Base-by-base conservation (phyloP, 2,329 filamentous ascomycete genomes). In the Claviceps maximensis region DNA sequence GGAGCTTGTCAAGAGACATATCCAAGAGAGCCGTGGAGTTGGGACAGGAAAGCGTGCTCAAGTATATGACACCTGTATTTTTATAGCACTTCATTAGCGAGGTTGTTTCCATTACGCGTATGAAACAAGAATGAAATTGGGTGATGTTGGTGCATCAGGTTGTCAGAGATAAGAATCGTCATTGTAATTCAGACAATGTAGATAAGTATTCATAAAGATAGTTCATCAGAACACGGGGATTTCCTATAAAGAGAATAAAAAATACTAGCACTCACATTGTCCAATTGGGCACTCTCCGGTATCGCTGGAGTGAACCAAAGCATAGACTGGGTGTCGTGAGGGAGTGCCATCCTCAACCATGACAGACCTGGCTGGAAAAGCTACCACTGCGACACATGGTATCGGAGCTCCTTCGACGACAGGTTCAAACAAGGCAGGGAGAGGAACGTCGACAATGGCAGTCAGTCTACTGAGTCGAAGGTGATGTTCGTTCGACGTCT, bases 121-220 rank as follows among this genome's bases (percentile, higher is more conserved):
- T n/a, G 19, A 27, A 50, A 53, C 25, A 47, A 52, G 29, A 33
- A 49, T 48, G 49, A 41, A 53, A 29, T 50, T 58, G 49, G 31
- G 42, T 47, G 41, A 57, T 51, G 52, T 57, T 63, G 31, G 70
- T 72, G 74, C 72, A 81, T 94, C 89, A 95, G 89, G 74, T 84
- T 88, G 83, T 91, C 84, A 91, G 86, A 89, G 82, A 79, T 76
- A 76, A 76, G 78, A 51, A 78, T 93, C 89, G 83, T 94, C 90
- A 95, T 73, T 78, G 78, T 69, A 74, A 73, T 86, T 95, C 91
- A 90, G 91, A 87, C 89, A 97, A 97, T 96, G 91, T 97, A 96
- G 91, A 96, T 97, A 97, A 97, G 90, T 90, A 88, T 93, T 94
- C 78, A 71, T 76, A 75, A 69, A 55, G 50, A 48, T 79, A 71